These are phyloP conservation scores for Fusarium albosuccineum DNA, from an alignment of 2,329 filamentous ascomycete species.

Conservation along the genomic window DNA sequence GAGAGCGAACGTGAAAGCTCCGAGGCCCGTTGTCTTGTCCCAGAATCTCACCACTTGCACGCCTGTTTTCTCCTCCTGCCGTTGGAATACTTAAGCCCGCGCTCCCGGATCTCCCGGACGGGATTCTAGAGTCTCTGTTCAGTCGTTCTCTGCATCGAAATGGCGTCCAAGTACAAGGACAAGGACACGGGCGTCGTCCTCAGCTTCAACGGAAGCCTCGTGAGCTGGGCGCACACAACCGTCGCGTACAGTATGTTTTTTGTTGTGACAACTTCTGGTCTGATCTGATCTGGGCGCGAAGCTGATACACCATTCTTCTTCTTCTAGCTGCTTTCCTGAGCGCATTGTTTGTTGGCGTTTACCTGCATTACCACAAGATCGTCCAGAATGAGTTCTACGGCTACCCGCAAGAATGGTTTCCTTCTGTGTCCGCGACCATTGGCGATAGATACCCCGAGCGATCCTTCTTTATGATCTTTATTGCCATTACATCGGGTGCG, in stretches of 20 bases:
- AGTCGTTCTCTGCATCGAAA: constrained; percentile 44
- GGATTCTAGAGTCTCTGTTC: constrained; percentile 42
- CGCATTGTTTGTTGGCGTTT: constrained; percentile 83
- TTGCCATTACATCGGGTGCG: constrained; percentile 91
- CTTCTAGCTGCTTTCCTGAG: constrained; percentile 82
- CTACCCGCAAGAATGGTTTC: constrained; percentile 96
- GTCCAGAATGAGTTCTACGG: constrained; percentile 97
- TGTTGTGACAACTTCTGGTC: neutral
- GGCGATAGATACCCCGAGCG: constrained; percentile 97
- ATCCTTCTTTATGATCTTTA: constrained; percentile 97
- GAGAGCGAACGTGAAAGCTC: constrained; percentile 44
- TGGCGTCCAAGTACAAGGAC: constrained; percentile 70
- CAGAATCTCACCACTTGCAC: constrained; percentile 46
- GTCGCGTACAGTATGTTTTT: constrained; percentile 79
- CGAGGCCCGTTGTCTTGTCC: constrained; percentile 42
- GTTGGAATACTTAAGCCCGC: constrained; percentile 27
- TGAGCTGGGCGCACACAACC: constrained; percentile 88
- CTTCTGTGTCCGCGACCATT: constrained; percentile 95
- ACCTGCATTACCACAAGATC: constrained; percentile 95
- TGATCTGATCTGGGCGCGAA: constrained; percentile 9
- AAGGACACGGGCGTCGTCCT: constrained; percentile 72
- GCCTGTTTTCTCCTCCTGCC: constrained; percentile 27
- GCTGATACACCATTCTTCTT: constrained; percentile 33
- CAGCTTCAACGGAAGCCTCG: constrained; percentile 86
- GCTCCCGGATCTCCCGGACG: constrained; percentile 51